Evolutionary conservation across 2,329 filamentous ascomycete species (phyloP).

Genomic region (Sclerotinia nivalis): DNA sequence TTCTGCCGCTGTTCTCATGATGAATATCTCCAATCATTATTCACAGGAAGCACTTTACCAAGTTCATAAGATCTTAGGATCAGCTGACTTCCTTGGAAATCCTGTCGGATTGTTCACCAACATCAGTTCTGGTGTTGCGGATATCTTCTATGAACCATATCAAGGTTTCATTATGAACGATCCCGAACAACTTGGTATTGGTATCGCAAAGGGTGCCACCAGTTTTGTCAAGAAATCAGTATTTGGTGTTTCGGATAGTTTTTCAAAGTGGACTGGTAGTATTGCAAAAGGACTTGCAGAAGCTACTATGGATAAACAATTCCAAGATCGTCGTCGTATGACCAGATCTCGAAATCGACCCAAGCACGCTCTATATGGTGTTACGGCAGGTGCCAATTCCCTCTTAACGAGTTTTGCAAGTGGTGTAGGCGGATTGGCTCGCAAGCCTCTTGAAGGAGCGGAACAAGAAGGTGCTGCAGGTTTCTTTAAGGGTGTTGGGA

Average conservation of each 20-base stretch:
- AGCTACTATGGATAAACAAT: conserved; percentile 96
- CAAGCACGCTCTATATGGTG: conserved; percentile 95
- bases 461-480: conserved; percentile 92
- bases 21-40: conserved; percentile 91
- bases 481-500: conserved; percentile 97
- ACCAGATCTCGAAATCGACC: conserved; percentile 89
- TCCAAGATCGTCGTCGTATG: conserved; percentile 94
- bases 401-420: conserved; percentile 91
- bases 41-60: conserved; percentile 95
- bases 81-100: conserved; percentile 95
- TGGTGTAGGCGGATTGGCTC: conserved; percentile 87
- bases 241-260: conserved; percentile 94
- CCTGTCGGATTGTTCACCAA: conserved; percentile 98
- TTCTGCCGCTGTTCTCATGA: conserved; percentile 77
- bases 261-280: conserved; percentile 96
- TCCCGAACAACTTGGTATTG: conserved; percentile 90
- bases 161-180: conserved; percentile 90
- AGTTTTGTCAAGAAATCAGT: conserved; percentile 99
- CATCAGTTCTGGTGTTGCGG: conserved; percentile 92
- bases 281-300: conserved; percentile 95
- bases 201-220: conserved; percentile 93
- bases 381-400: conserved; percentile 92
- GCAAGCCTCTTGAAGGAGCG: conserved; percentile 91
- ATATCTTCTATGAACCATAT: conserved; percentile 99
- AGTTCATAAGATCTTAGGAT: conserved; percentile 95